phyloP scores from a whole-genome alignment of 2,329 filamentous ascomycete species.

The Pseudodiploospora longispora region DNA sequence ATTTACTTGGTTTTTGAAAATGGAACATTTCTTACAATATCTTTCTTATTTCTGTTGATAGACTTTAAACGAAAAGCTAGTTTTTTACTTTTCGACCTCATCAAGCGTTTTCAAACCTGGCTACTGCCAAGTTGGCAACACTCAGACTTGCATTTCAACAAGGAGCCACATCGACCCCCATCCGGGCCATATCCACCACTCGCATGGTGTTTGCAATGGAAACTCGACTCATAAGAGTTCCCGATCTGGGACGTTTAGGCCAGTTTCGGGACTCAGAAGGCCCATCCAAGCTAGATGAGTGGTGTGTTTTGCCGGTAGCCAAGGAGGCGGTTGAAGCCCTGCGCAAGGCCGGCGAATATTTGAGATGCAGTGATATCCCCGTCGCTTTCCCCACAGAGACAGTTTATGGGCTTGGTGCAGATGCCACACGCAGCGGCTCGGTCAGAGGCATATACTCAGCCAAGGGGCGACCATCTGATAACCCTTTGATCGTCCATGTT shows the following conservation, averaged over 20 bases:
- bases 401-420: conserved; percentile 93
- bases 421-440: conserved; percentile 76
- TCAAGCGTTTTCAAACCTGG: conserved; percentile 2
- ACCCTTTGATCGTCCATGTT: conserved; percentile 90
- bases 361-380: conserved; percentile 60
- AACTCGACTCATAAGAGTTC: conserved; percentile 31
- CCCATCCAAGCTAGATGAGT: conserved; percentile 29
- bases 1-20: too few relatives aligned
- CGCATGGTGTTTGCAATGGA: conserved; percentile 21
- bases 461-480: conserved; percentile 86
- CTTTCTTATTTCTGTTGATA: too few relatives aligned
- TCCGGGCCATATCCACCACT: conserved; percentile 2
- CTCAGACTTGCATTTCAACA: conserved; percentile 7
- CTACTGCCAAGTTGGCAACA: neutral
- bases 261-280: conserved; percentile 22
- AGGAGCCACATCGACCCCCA: conserved; percentile 19
- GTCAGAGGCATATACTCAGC: conserved; percentile 88
- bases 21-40: too few relatives aligned
- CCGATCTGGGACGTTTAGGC: conserved; percentile 24
- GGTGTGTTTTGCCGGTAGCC: conserved; percentile 29
- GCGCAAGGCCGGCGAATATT: conserved; percentile 54
- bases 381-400: conserved; percentile 97
- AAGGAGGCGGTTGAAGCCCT: conserved; percentile 35
- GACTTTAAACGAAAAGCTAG: too few relatives aligned
- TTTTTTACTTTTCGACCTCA: conserved; percentile 1